phyloP scores from a whole-genome alignment of 352 stramenopile genomes.

The Phytopythium delawarense region DNA sequence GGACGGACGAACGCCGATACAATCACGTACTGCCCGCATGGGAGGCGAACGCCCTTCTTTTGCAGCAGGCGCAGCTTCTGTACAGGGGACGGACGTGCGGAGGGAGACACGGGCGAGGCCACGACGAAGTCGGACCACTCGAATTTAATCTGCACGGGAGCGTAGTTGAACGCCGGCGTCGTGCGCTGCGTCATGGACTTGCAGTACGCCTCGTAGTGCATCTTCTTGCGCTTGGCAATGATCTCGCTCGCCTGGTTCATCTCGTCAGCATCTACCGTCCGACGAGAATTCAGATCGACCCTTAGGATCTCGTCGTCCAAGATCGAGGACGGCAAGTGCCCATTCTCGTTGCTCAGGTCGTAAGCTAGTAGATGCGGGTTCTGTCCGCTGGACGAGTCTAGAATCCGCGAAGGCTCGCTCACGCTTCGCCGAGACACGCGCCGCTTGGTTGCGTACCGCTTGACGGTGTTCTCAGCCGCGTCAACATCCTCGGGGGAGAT shows the following conservation, averaged over 20 bases:
- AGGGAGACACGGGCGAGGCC: constrained; percentile 33
- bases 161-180: constrained; percentile 68
- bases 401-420: constrained; percentile 7
- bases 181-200: constrained; percentile 55
- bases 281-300: constrained; percentile 39
- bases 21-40: constrained; percentile 60
- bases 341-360: constrained; percentile 47
- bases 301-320: constrained; percentile 50
- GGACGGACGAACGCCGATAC: constrained; percentile 64
- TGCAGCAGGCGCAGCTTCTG: constrained; percentile 52
- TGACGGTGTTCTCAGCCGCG: constrained; percentile 19
- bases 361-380: constrained; percentile 51
- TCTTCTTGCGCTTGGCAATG: constrained; percentile 53
- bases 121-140: constrained; percentile 76
- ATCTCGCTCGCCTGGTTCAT: constrained; percentile 28
- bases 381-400: constrained; percentile 5
- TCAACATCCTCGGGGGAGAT: constrained; percentile 9
- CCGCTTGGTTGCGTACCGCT: constrained; percentile 21
- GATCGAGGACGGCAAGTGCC: constrained; percentile 34
- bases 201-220: constrained; percentile 52
- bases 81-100: constrained; percentile 19
- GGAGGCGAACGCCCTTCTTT: constrained; percentile 54
- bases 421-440: constrained; percentile 21
- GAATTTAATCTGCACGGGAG: constrained; percentile 57
- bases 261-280: constrained; percentile 48